Conservation (phyloP, 2,329 filamentous ascomycete species). For the Aspergillus cejpii region DNA sequence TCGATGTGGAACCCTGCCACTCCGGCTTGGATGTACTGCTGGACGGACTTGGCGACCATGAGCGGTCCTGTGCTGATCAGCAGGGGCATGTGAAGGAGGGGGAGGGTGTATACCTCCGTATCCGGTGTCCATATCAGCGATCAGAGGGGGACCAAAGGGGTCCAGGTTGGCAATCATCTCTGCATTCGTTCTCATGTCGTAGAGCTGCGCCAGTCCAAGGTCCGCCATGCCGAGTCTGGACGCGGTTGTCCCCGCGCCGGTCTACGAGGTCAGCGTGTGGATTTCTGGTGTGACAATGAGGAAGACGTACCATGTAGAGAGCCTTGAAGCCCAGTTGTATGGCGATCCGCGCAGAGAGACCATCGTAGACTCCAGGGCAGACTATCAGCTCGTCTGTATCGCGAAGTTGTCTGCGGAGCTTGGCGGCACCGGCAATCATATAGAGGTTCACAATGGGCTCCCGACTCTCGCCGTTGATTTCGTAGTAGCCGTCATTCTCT, state of each 20-base stretch:
- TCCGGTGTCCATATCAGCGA: conserved; percentile 52
- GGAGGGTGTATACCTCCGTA: conserved; percentile 39
- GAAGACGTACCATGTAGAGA: conserved; percentile 56
- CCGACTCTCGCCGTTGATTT: conserved; percentile 25
- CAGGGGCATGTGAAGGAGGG: no score
- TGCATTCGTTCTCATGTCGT: conserved; percentile 59
- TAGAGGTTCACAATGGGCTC: conserved; percentile 26
- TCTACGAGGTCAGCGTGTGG: conserved; percentile 35
- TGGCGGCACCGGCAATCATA: conserved; percentile 25
- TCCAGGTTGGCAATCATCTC: conserved; percentile 58
- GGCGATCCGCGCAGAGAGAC: conserved; percentile 58
- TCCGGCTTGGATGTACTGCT: conserved; percentile 47
- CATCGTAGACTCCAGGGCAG: conserved; percentile 63
- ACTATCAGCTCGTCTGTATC: conserved; percentile 41
- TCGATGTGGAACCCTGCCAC: conserved; percentile 54
- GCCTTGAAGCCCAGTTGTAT: conserved; percentile 57
- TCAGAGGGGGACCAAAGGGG: conserved; percentile 48
- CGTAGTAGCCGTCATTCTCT: conserved; percentile 29
- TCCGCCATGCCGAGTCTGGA: conserved; percentile 58
- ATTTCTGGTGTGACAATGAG: neutral
- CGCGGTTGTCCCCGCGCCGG: conserved; percentile 56
- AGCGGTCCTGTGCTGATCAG: conserved; percentile 31
- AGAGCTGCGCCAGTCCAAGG: conserved; percentile 55
- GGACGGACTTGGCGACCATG: conserved; percentile 44
- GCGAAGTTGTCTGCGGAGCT: conserved; percentile 24